Conservation (phyloP, 2,329 filamentous ascomycete species). For the Akanthomyces lecanii region DNA sequence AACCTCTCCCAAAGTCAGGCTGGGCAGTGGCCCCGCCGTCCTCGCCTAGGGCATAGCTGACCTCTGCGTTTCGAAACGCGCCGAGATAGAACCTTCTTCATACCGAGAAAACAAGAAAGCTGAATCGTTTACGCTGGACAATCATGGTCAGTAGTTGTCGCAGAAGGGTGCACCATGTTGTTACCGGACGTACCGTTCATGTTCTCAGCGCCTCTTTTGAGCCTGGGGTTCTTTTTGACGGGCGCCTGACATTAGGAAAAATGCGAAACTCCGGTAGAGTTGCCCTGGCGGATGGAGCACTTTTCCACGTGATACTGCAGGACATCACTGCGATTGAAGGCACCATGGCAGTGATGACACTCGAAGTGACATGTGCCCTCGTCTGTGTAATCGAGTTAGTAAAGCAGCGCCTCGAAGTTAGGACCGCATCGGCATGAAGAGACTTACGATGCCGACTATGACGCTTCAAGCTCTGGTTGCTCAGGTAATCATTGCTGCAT, state of each 20-base stretch:
- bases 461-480: constrained; percentile 95
- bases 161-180: constrained; percentile 55
- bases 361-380: constrained; percentile 97
- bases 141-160: constrained; percentile 23
- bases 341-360: constrained; percentile 96
- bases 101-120: constrained; percentile 57
- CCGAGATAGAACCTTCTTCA: constrained; percentile 68
- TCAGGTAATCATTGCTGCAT: constrained; percentile 96
- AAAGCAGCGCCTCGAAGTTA: background rate
- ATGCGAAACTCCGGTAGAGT: constrained; percentile 91
- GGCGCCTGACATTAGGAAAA: constrained; percentile 88
- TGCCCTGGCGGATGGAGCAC: constrained; percentile 92
- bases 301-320: constrained; percentile 99
- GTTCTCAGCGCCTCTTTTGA: constrained; percentile 52
- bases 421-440: constrained; percentile 22
- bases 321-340: constrained; percentile 96
- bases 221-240: constrained; percentile 68
- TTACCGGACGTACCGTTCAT: constrained; percentile 55
- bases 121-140: background rate
- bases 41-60: constrained; percentile 73
- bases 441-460: constrained; percentile 92
- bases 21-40: constrained; percentile 67
- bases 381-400: constrained; percentile 51
- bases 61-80: constrained; percentile 70
- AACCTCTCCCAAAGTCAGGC: constrained; percentile 67